These are phyloP conservation scores for Brasenia schreberi DNA, from an alignment of 164 flowering plant genomes.

Conservation along the genomic window DNA sequence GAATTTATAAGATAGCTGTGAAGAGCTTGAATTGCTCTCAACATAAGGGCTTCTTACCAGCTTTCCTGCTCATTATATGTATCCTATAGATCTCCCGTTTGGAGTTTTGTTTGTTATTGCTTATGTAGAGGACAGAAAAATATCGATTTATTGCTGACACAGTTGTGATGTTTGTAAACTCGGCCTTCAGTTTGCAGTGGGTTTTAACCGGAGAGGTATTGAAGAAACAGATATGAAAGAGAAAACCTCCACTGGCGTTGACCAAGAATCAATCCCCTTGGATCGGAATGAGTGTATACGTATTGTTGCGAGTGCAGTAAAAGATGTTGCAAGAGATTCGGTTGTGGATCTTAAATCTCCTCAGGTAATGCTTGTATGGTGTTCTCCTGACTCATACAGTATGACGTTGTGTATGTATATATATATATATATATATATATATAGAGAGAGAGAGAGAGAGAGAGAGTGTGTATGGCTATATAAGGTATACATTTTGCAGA, in stretches of 20 bases:
- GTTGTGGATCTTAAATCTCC: conserved; percentile 73
- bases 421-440: too few species aligned
- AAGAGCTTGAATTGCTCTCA: too few species aligned
- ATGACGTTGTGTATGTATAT: too few species aligned
- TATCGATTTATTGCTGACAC: neutral
- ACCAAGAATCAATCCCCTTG: conserved; percentile 20
- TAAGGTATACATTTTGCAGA: conserved; percentile 20
- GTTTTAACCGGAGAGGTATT: conserved; percentile 73
- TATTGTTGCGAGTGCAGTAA: conserved; percentile 63
- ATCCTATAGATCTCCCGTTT: too few species aligned
- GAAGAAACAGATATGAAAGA: conserved; percentile 48
- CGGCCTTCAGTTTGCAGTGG: conserved; percentile 66
- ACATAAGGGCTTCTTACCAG: too few species aligned
- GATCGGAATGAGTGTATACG: conserved; percentile 64
- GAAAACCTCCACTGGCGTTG: conserved; percentile 13
- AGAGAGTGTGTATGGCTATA: too few species aligned
- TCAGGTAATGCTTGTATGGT: conserved; percentile 27
- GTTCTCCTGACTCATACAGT: too few species aligned
- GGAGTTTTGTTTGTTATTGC: too few species aligned
- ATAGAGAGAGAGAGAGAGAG: too few species aligned
- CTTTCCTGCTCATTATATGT: too few species aligned
- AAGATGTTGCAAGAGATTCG: conserved; percentile 48
- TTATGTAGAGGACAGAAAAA: too few species aligned
- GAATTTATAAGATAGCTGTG: too few species aligned
- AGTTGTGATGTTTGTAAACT: neutral